Evolutionary conservation across 169 alveolate genomes (phyloP), one percentile per base, ranked within the genome.

Genomic region (Neospora caninum): DNA sequence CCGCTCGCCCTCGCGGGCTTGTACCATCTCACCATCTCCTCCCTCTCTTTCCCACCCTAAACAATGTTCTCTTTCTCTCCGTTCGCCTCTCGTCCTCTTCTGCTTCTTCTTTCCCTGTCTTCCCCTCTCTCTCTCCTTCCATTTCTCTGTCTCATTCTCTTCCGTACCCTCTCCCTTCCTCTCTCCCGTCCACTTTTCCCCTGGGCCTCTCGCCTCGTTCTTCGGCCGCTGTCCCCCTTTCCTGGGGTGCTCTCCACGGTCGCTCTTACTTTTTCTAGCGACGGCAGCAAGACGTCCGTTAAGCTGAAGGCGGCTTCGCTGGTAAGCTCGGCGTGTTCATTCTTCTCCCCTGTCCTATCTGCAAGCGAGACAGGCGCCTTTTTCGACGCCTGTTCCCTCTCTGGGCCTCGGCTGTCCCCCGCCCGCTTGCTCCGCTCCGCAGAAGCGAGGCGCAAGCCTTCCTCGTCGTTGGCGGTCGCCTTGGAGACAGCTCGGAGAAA

Each of bases 251-350:
- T 49, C 73, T 64, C 73, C n/a, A 29, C 25, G 7, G 16, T 22
- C 73, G 73, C 4, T 2, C 69, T 82, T 49, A 82, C 89, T 29
- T 41, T 36, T 31, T 82, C 89, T 22, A 41, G 64, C 0, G 34
- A 41, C 25, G 89, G 89, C 6, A 82, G 67, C 89, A 82, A 29
- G 29, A 82, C 41, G 41, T 82, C 89, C 6, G 67, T 36, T 16
- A 82, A 38, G 89, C 89, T 41, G 67, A 82, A 36, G 38, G 69
- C 89, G 25, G 67, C 89, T 9, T 82, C 89, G 89, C 38, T 82
- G 69, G 10, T 4, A 18, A 38, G 89, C n/a, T 16, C 29, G 25
- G 27, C 69, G 38, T 41, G 67, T 42, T 82, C 69, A 9, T 25
- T 82, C 64, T 27, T 73, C 84, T 31, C 84, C 25, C 20, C 84